These are phyloP conservation scores for Xylaria venustula DNA, from an alignment of 495 filamentous ascomycete species.

Conservation along the genomic window DNA sequence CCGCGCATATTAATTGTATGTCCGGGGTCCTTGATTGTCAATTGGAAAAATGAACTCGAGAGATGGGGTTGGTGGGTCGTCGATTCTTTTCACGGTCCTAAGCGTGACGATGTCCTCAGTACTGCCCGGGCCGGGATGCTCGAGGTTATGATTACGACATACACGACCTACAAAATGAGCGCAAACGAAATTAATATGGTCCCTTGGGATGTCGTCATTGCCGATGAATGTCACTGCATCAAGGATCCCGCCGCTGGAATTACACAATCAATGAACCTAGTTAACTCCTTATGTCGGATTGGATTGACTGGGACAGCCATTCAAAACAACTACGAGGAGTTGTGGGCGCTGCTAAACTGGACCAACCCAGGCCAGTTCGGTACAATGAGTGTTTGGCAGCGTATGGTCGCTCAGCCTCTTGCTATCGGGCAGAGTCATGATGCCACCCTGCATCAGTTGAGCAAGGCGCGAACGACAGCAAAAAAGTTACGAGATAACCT, in stretches of 20 bases:
- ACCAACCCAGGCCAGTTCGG: conserved; percentile 89
- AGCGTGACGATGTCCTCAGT: conserved; percentile 69
- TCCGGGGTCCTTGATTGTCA: conserved; percentile 82
- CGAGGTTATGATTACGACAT: conserved; percentile 94
- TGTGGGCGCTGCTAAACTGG: conserved; percentile 97
- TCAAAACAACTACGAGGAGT: conserved; percentile 96
- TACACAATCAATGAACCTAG: conserved; percentile 83
- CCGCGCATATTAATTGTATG: conserved; percentile 84
- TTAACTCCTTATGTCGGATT: conserved; percentile 91
- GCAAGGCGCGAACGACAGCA: conserved; percentile 76
- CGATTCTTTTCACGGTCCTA: conserved; percentile 75
- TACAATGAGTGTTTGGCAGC: conserved; percentile 73
- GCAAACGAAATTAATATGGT: conserved; percentile 76
- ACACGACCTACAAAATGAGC: conserved; percentile 78
- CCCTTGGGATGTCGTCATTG: conserved; percentile 94
- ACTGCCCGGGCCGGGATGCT: conserved; percentile 71
- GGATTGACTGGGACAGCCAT: conserved; percentile 95
- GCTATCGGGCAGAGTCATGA: conserved; percentile 86
- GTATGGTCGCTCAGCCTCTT: conserved; percentile 72
- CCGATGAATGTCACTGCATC: conserved; percentile 92
- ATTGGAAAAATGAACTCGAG: conserved; percentile 83
- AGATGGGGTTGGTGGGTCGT: conserved; percentile 97
- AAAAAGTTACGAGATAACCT: conserved; percentile 84
- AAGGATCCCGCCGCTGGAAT: conserved; percentile 77
- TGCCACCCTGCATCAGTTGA: conserved; percentile 81